These are phyloP conservation scores for Wickerhamomyces silvicola DNA, from an alignment of 805 yeast species.

Conservation along the genomic window DNA sequence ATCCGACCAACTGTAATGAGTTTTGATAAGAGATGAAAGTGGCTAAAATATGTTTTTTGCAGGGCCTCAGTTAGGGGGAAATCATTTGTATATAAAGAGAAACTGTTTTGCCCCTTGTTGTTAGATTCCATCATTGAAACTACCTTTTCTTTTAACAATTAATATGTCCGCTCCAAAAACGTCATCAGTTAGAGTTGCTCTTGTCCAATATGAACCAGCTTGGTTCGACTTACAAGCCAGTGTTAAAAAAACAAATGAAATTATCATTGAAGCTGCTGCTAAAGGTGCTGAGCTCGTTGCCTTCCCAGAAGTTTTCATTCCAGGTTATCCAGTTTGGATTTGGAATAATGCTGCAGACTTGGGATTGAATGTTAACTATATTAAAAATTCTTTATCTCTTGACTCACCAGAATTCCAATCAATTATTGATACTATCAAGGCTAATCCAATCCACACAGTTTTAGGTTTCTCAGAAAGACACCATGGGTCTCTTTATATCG, in stretches of 20 bases:
- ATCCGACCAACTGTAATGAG: too few species aligned
- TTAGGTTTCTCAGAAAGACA: conserved; percentile 11
- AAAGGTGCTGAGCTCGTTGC: conserved; percentile 16
- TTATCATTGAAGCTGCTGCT: conserved; percentile 12
- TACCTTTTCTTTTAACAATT: too few species aligned
- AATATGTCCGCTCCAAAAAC: too few species aligned
- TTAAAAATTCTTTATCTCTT: conserved; percentile 8
- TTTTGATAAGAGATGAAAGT: too few species aligned
- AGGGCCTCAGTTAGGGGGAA: too few species aligned
- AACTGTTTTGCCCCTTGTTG: too few species aligned
- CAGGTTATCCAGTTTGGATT: conserved; percentile 15
- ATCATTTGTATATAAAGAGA: too few species aligned
- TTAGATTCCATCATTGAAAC: too few species aligned
- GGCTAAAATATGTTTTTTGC: too few species aligned
- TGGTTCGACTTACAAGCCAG: conserved; percentile 11
- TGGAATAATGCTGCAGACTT: conserved; percentile 6
- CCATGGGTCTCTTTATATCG: conserved; percentile 13
- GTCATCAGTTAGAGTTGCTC: conserved; percentile 9
- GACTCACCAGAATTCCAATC: conserved; percentile 1
- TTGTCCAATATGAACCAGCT: conserved; percentile 18
- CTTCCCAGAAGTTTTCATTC: conserved; percentile 16
- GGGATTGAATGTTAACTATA: conserved; percentile 2
- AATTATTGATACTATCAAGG: conserved; percentile 2
- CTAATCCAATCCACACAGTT: conserved; percentile 3
- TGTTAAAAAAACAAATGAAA: conserved; percentile 8